Percentiles rank a stretch among this genome's conserved stretches.
These are phyloP conservation scores for Cercospora canescens DNA, from an alignment of 2,329 filamentous ascomycete species.

Conservation along the genomic window DNA sequence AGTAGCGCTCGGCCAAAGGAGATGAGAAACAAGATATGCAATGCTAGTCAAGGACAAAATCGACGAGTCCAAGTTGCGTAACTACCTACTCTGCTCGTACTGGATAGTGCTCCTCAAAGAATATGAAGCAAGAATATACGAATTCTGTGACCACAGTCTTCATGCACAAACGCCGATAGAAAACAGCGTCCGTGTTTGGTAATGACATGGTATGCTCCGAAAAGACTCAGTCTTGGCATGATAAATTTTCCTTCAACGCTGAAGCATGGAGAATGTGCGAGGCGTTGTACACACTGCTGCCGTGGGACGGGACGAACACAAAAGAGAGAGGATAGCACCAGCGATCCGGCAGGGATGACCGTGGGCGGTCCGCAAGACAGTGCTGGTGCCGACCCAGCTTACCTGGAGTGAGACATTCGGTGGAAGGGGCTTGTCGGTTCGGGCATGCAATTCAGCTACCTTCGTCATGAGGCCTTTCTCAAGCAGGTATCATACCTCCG, in stretches of 20 bases:
- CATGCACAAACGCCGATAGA: slow-evolving; percentile 62
- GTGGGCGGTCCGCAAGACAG: background rate
- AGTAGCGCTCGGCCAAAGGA: background rate
- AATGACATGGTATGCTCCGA: slow-evolving; percentile 52
- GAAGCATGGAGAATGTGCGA: slow-evolving; percentile 56
- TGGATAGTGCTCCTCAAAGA: background rate
- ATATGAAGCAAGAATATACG: background rate
- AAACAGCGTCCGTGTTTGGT: slow-evolving; percentile 63
- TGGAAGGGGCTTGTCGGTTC: slow-evolving; percentile 16
- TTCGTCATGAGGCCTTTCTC: slow-evolving; percentile 6
- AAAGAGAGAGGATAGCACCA: background rate
- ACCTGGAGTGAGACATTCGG: slow-evolving; percentile 1
- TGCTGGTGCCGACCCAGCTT: background rate
- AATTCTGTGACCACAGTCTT: slow-evolving; percentile 58
- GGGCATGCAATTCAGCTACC: slow-evolving; percentile 29
- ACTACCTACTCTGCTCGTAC: slow-evolving; percentile 1
- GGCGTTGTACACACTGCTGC: slow-evolving; percentile 75
- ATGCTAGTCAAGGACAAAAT: background rate
- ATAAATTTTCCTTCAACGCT: slow-evolving; percentile 64
- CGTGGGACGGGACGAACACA: slow-evolving; percentile 28
- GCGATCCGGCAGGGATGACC: background rate
- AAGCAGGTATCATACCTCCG: slow-evolving; percentile 7
- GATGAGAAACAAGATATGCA: background rate
- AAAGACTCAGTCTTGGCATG: slow-evolving; percentile 61
- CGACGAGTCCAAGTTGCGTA: background rate